Base-by-base conservation (phyloP, 179 eudicot species). In the Beta lomatogona region DNA sequence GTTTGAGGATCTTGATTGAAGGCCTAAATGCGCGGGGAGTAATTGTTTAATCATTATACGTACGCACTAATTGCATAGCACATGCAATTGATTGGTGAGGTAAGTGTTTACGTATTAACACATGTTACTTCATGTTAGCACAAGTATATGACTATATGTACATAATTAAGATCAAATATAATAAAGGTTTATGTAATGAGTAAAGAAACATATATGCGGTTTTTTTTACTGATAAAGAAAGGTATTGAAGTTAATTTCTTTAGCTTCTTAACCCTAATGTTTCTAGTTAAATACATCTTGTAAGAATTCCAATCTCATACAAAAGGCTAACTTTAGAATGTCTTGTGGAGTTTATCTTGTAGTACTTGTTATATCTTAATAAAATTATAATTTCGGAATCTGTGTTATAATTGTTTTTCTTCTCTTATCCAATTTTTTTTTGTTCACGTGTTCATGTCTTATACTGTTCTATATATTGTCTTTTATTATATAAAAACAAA, bases 31-130 rank as follows among this genome's bases (percentile, higher is more conserved):
- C 21, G 28, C 31, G 10, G 60, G 59, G 25, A 53, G 60, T 54
- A 12, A 16, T 65, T 14, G 21, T 55, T 59, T 25, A 60, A 71
- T 36, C 65, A 74, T 74, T 16, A 15, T 55, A 9, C 18, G 8
- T 55, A 10, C 0, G 53, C 31, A 8, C 12, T 71, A 71, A 58
- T 71, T 71, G 82, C 76, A 22, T 67, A 59, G 25, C 82, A 79
- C 76, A 70, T 79, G 74, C 81, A 78, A 66, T 44, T 74, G 59
- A 71, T 74, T 57, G 36, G 48, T 31, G 9, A 57, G 65, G 77
- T 74, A 55, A 57, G 77, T 31, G 65, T 6, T 48, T 73, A 73
- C 22, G 77, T 28, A 25, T 22, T 53, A 53, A 50, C 28, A 22
- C 21, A 54, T 73, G 45, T 57, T 28, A 46, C 41, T 72, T 50